Evolutionary conservation across 1,139 yeast genomes (phyloP).

Genomic region (Petasospora fabianii): DNA sequence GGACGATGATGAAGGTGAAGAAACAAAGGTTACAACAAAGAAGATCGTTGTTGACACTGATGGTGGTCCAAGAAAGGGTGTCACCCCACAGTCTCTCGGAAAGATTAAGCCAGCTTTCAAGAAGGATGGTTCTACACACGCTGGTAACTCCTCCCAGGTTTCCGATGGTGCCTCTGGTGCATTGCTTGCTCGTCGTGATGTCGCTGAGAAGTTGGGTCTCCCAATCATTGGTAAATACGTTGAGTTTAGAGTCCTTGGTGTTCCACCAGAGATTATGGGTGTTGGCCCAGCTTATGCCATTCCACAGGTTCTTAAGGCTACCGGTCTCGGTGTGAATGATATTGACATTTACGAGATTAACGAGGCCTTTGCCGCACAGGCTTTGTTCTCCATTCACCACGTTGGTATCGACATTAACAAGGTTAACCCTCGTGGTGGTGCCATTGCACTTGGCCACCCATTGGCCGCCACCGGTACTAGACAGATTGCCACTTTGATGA

Average conservation of each 20-base stretch:
- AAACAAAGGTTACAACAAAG: constrained; percentile 18
- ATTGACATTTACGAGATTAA: constrained; percentile 79
- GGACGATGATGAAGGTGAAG: constrained; percentile 39
- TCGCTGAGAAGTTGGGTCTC: constrained; percentile 71
- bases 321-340: constrained; percentile 62
- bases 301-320: constrained; percentile 68
- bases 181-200: constrained; percentile 79
- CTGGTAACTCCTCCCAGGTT: constrained; percentile 95
- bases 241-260: constrained; percentile 72
- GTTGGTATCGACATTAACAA: constrained; percentile 64
- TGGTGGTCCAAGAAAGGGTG: constrained; percentile 90
- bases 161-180: constrained; percentile 96
- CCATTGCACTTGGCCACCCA: constrained; percentile 95
- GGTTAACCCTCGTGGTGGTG: constrained; percentile 93
- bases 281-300: constrained; percentile 95
- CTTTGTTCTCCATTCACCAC: constrained; percentile 67
- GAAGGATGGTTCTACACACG: constrained; percentile 80
- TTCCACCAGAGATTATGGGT: constrained; percentile 97
- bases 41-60: constrained; percentile 60
- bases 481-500: constrained; percentile 82
- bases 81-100: constrained; percentile 68
- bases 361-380: constrained; percentile 96
- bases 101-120: constrained; percentile 88
- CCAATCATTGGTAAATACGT: constrained; percentile 53
- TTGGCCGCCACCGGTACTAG: constrained; percentile 95